phyloP scores from a whole-genome alignment of 2,329 filamentous ascomycete genomes.

The Nigrospora oryzae region DNA sequence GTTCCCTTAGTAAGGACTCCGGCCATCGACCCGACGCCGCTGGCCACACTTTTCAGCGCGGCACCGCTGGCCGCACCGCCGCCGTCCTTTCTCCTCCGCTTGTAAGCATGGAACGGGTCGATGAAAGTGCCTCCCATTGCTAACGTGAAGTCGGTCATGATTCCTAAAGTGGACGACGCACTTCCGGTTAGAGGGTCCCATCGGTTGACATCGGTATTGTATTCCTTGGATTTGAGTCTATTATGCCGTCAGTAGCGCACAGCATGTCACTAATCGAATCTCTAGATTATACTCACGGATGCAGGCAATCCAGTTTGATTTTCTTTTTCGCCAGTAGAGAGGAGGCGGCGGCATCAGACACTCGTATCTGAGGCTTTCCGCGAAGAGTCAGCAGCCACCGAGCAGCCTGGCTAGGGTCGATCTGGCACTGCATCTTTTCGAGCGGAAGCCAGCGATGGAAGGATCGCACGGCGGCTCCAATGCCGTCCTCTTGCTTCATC shows the following conservation, averaged over 20 bases:
- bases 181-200: conserved; percentile 23
- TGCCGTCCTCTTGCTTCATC: conserved; percentile 26
- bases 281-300: too few species aligned
- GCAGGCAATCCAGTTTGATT: conserved; percentile 24
- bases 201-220: conserved; percentile 21
- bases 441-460: conserved; percentile 26
- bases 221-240: conserved; percentile 31
- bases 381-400: conserved; percentile 11
- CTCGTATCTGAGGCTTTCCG: conserved; percentile 26
- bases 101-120: background rate
- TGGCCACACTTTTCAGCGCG: background rate
- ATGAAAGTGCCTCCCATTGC: background rate
- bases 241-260: conserved; percentile 22
- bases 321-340: conserved; percentile 42
- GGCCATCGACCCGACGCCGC: background rate
- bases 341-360: conserved; percentile 44
- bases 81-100: too few species aligned
- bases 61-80: background rate
- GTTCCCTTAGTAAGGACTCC: background rate
- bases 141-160: background rate
- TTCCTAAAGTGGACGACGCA: conserved; percentile 8
- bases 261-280: too few species aligned
- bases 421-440: conserved; percentile 20
- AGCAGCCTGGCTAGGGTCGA: conserved; percentile 34
- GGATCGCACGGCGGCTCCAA: conserved; percentile 24